phyloP scores from a whole-genome alignment of 208 protist species.

The Leptomonas pyrrhocoris region DNA sequence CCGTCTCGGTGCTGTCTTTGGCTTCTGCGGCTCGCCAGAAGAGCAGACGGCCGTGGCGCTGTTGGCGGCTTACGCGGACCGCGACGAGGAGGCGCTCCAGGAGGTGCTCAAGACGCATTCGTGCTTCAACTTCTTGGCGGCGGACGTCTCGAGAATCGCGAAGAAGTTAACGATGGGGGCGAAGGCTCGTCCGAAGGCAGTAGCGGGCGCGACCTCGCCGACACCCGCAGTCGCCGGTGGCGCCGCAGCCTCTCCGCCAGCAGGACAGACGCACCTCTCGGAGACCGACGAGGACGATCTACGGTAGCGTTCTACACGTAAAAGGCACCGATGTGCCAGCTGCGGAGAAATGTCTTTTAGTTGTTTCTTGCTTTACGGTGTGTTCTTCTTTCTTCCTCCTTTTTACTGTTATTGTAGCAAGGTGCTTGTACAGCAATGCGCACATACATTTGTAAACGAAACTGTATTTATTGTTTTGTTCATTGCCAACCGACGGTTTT shows the following conservation, averaged over 20 bases:
- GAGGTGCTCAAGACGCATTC: slow-evolving; percentile 48
- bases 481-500: too few species aligned
- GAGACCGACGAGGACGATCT: slow-evolving; percentile 34
- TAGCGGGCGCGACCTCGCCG: neutral
- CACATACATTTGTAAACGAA: too few species aligned
- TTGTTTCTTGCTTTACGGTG: neutral
- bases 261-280: slow-evolving; percentile 11
- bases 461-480: too few species aligned
- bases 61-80: slow-evolving; percentile 62
- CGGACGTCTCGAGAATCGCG: slow-evolving; percentile 66
- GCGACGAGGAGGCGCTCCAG: slow-evolving; percentile 59
- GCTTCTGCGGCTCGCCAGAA: slow-evolving; percentile 67
- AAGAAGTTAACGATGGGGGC: slow-evolving; percentile 58
- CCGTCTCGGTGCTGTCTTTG: slow-evolving; percentile 49
- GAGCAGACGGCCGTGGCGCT: slow-evolving; percentile 50
- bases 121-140: slow-evolving; percentile 68
- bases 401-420: neutral
- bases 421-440: too few species aligned
- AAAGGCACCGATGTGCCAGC: neutral
- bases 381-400: neutral
- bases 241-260: slow-evolving; percentile 2
- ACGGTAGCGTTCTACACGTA: slow-evolving; percentile 7
- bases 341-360: neutral
- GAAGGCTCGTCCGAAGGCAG: slow-evolving; percentile 21
- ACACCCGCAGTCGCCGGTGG: neutral